Percentiles rank a stretch among this genome's conserved stretches.
phyloP scores from a whole-genome alignment of 2,329 filamentous ascomycete species.

The Bipolaris sorokiniana region DNA sequence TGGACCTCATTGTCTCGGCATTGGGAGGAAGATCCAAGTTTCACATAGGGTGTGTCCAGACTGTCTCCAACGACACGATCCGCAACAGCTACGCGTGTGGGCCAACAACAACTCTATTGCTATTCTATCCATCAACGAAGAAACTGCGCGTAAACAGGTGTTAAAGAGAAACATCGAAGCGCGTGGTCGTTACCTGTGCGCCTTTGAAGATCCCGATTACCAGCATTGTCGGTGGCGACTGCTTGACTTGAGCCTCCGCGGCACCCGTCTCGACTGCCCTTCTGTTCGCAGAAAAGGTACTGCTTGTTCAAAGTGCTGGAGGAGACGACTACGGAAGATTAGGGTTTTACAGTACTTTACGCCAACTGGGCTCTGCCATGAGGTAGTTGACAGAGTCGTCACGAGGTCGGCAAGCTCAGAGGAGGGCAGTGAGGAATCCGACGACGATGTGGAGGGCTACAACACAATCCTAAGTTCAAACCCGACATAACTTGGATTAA shows the following conservation, averaged over 20 bases:
- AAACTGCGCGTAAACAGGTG: constrained; percentile 26
- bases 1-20: constrained; percentile 31
- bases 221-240: constrained; percentile 34
- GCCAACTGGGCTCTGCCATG: constrained; percentile 37
- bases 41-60: constrained; percentile 29
- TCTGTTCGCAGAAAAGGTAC: constrained; percentile 29
- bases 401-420: constrained; percentile 23
- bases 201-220: constrained; percentile 35
- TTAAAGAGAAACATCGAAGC: constrained; percentile 34
- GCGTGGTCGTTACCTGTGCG: constrained; percentile 30
- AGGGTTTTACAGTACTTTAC: constrained; percentile 35
- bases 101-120: constrained; percentile 23
- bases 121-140: constrained; percentile 25
- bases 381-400: constrained; percentile 31
- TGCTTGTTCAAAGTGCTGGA: constrained; percentile 37
- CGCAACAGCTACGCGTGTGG: constrained; percentile 30
- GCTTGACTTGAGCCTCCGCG: constrained; percentile 33
- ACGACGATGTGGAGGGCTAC: constrained; percentile 37
- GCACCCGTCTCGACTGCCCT: constrained; percentile 26
- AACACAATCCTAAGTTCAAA: constrained; percentile 21
- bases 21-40: constrained; percentile 34
- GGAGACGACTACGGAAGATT: constrained; percentile 30
- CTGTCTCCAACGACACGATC: constrained; percentile 35
- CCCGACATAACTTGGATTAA: not conserved
- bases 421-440: constrained; percentile 23